Conservation (phyloP, 23 red algal species). For the Gracilaria domingensis region DNA sequence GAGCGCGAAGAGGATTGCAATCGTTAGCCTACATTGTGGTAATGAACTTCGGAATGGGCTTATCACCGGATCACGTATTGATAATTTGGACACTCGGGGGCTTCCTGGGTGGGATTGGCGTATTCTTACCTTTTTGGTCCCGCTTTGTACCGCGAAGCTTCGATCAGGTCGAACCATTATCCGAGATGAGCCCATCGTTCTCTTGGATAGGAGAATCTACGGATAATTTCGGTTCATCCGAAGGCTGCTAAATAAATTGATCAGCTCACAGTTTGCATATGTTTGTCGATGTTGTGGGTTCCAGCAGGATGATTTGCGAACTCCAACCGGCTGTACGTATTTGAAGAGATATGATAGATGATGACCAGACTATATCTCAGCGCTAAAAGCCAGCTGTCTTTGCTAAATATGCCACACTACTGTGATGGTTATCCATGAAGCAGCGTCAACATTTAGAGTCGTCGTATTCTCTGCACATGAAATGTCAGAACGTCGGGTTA, state of each 20-base stretch:
- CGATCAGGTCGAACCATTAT: constrained; percentile 36
- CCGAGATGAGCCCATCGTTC: constrained; percentile 48
- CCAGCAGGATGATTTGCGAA: background rate
- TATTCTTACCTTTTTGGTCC: constrained; percentile 68
- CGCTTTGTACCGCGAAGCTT: constrained; percentile 37
- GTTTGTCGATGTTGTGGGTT: background rate
- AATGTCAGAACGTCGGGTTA: constrained; percentile 62
- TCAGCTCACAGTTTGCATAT: background rate
- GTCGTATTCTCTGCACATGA: constrained; percentile 86
- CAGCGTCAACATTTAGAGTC: constrained; percentile 44
- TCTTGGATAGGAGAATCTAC: constrained; percentile 26
- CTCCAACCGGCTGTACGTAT: constrained; percentile 39
- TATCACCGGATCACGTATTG: constrained; percentile 80
- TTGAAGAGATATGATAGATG: constrained; percentile 58
- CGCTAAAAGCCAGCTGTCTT: constrained; percentile 86
- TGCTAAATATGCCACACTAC: constrained; percentile 76
- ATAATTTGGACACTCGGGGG: constrained; percentile 98
- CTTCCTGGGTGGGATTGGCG: constrained; percentile 76
- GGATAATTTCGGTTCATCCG: constrained; percentile 22
- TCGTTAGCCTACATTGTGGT: constrained; percentile 76
- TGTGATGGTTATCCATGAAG: constrained; percentile 30
- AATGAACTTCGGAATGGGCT: constrained; percentile 83
- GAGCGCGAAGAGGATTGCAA: constrained; percentile 56
- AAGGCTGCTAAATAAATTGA: constrained; percentile 20
- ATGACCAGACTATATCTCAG: too few species aligned